These are phyloP conservation scores for Linum usitatissimum DNA, from an alignment of 345 rosid species.

Conservation along the genomic window DNA sequence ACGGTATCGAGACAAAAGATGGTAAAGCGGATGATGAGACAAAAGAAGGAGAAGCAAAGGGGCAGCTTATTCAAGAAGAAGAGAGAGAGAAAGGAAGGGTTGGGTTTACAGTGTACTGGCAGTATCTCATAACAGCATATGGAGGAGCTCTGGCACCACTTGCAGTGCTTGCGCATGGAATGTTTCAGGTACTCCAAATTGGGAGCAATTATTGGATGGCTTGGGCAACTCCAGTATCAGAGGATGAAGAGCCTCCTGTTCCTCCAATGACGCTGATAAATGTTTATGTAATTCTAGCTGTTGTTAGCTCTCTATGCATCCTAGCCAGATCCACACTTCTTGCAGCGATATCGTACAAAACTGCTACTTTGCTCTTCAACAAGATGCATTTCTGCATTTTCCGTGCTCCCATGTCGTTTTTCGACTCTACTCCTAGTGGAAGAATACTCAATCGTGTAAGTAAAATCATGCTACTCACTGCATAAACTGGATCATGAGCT, in stretches of 20 bases:
- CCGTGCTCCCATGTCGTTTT: constrained; percentile 71
- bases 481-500: too few relatives aligned
- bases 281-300: constrained; percentile 45
- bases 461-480: too few relatives aligned
- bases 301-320: constrained; percentile 53
- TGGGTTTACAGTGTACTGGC: constrained; percentile 51
- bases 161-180: constrained; percentile 47
- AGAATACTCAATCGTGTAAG: constrained; percentile 59
- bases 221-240: constrained; percentile 61
- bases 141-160: constrained; percentile 69
- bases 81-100: constrained; percentile 80
- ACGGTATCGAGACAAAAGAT: constrained; percentile 14
- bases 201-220: constrained; percentile 91
- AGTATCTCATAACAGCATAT: constrained; percentile 51
- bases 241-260: constrained; percentile 42
- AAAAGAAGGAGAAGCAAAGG: constrained; percentile 22
- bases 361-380: constrained; percentile 57
- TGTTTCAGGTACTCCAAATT: constrained; percentile 59
- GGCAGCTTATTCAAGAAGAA: constrained; percentile 66
- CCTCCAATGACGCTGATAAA: constrained; percentile 31
- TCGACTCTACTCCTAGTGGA: constrained; percentile 81
- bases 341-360: constrained; percentile 46
- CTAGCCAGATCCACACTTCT: constrained; percentile 44
- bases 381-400: constrained; percentile 59
- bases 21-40: constrained; percentile 34